Evolutionary conservation across 768 basidiomycete genomes (phyloP).

Genomic region (Boletus coccyginus): DNA sequence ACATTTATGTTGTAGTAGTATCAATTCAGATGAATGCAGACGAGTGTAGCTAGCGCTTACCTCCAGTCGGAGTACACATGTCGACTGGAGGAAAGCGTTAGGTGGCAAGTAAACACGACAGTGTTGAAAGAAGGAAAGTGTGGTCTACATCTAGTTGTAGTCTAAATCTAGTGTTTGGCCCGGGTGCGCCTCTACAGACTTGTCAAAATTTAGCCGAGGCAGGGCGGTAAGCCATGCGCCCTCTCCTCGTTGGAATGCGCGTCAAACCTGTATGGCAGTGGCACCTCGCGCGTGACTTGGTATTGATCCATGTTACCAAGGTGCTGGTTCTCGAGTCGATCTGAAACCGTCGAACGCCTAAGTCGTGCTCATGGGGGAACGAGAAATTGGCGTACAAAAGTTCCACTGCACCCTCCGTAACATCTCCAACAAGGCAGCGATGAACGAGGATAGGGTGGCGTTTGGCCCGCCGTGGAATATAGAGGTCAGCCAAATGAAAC

Average conservation of each 20-base stretch:
- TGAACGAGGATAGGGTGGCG: conserved; percentile 57
- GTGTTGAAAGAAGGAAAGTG: no score
- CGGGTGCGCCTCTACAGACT: no score
- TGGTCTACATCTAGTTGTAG: no score
- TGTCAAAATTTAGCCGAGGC: not conserved
- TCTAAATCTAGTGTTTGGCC: no score
- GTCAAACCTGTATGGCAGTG: conserved; percentile 71
- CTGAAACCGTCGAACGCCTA: conserved; percentile 32
- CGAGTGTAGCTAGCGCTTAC: no score
- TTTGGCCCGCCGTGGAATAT: conserved; percentile 52
- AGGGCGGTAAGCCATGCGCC: conserved; percentile 8
- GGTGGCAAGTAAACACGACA: no score
- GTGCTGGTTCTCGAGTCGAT: conserved; percentile 87
- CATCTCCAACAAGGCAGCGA: conserved; percentile 71
- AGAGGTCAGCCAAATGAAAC: conserved; percentile 86
- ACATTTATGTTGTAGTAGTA: no score
- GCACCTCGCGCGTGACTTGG: conserved; percentile 81
- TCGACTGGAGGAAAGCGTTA: no score
- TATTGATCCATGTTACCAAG: conserved; percentile 80
- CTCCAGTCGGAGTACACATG: no score
- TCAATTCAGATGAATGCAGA: no score
- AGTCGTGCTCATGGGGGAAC: not conserved
- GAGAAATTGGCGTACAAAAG: conserved; percentile 59
- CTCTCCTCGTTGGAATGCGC: conserved; percentile 43
- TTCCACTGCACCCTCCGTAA: conserved; percentile 89